Evolutionary conservation across 371 early-diverging fungal species (phyloP), one percentile per base, ranked within the genome.

Genomic region (Mortierella sp.): DNA sequence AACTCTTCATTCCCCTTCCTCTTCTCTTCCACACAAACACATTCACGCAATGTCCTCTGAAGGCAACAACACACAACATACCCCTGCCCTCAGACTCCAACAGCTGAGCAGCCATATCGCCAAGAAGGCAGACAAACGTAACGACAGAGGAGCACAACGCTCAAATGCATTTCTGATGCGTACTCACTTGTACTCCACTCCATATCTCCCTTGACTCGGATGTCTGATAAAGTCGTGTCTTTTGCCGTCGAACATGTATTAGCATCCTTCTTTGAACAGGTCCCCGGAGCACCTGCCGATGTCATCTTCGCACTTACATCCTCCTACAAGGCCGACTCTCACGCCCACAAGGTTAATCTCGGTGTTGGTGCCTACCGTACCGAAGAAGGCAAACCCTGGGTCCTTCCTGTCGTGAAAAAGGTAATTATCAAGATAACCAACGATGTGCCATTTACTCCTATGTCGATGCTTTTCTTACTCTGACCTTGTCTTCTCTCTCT

Each of bases 331-430:
- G 95, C 96, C 44, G 98, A 98, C 84, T 89, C 92, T 2, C 86
- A 92, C 84, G 91, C 93, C 34, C 82, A 92, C 42, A 99, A 98
- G 90, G 94, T 99, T 72, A 97, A 98, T 82, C 90, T 99, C n/a
- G 97, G 98, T 87, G 96, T 99, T 10, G 99, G 99, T 73, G 99
- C 99, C 14, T 99, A 98, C 90, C 94, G 99, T 75, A 96, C 95
- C 76, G 95, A 98, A 76, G 89, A 95, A 28, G 96, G 97, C 75
- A 96, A 97, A 90, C 98, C 99, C 21, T 98, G 97, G 95, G 93
- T 98, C 7, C 92, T 99, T 42, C 98, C 98, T 26, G 98, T 97
- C 26, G 98, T 99, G 26, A 91, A 91, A 75, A 97, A 97, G 94
- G 97, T 95, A 88, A 28, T 73, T 48, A 42, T 14, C 34, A 31